Percentiles rank a stretch among this genome's conserved stretches.
These are phyloP conservation scores for Raffaelea arxii DNA, from an alignment of 2,329 filamentous ascomycete genomes.

Conservation along the genomic window DNA sequence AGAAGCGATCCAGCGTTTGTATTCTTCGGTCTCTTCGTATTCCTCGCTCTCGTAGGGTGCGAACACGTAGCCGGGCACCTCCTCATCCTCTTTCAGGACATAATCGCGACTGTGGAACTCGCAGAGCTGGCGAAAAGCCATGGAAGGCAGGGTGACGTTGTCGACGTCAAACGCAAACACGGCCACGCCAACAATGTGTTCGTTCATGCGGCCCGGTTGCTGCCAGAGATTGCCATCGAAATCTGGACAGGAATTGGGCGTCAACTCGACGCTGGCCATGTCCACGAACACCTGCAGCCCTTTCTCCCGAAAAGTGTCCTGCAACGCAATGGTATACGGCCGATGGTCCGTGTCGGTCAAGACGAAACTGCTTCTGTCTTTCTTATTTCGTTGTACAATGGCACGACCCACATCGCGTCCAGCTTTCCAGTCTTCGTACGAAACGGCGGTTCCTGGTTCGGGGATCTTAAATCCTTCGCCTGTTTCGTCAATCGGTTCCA, in stretches of 20 bases:
- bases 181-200: slow-evolving; percentile 44
- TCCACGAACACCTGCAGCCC: slow-evolving; percentile 55
- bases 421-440: slow-evolving; percentile 15
- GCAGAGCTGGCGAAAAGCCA: slow-evolving; percentile 29
- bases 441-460: slow-evolving; percentile 9
- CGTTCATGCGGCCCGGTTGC: slow-evolving; percentile 36
- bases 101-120: slow-evolving; percentile 3
- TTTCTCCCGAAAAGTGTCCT: slow-evolving; percentile 18
- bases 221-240: slow-evolving; percentile 28
- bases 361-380: slow-evolving; percentile 4
- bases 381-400: no score
- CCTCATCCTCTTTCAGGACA: slow-evolving; percentile 4
- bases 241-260: slow-evolving; percentile 40
- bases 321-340: slow-evolving; percentile 10
- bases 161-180: slow-evolving; percentile 40
- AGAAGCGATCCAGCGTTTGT: no score
- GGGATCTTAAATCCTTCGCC: no score
- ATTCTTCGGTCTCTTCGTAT: no score
- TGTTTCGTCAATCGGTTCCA: slow-evolving; percentile 10
- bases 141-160: slow-evolving; percentile 33
- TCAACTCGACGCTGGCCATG: slow-evolving; percentile 46
- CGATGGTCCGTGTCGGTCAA: not conserved
- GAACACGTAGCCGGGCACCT: not conserved
- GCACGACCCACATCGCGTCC: not conserved
- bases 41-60: no score